These are phyloP conservation scores for Citrus medica DNA, from an alignment of 345 rosid genomes.

Conservation along the genomic window DNA sequence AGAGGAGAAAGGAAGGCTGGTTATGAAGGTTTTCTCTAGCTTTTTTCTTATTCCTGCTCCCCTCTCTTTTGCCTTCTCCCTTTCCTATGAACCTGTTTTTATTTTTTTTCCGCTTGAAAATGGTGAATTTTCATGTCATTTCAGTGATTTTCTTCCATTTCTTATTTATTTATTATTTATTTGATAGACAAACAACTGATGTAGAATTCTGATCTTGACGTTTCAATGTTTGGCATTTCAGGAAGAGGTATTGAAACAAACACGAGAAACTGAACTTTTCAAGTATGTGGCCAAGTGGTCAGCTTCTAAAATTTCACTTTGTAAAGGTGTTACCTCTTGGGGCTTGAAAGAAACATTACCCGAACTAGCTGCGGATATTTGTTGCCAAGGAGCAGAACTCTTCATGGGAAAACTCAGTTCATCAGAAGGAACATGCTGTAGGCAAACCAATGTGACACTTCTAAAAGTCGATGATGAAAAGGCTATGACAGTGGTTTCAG, in stretches of 20 bases:
- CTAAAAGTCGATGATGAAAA: slow-evolving; percentile 1
- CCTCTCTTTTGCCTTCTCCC: background rate
- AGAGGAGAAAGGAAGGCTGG: slow-evolving; percentile 22
- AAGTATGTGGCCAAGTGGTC: slow-evolving; percentile 18
- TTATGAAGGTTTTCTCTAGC: slow-evolving; percentile 10
- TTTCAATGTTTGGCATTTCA: background rate
- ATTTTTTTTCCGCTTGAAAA: background rate
- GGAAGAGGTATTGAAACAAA: slow-evolving; percentile 26
- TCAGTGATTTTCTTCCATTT: background rate
- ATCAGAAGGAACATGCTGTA: slow-evolving; percentile 11
- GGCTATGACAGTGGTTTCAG: slow-evolving; percentile 23
- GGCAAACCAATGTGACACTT: slow-evolving; percentile 11
- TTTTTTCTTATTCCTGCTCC: background rate
- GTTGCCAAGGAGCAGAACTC: slow-evolving; percentile 34
- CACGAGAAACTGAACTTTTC: slow-evolving; percentile 20
- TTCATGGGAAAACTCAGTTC: slow-evolving; percentile 15
- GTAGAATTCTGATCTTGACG: background rate
- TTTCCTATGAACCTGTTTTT: background rate
- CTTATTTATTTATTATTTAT: background rate
- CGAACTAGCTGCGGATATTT: slow-evolving; percentile 23
- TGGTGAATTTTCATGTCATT: background rate
- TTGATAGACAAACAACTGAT: background rate
- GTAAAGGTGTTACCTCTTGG: slow-evolving; percentile 1
- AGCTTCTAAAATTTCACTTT: slow-evolving; percentile 9
- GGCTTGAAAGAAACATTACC: slow-evolving; percentile 10